Evolutionary conservation across 352 stramenopile genomes (phyloP), one percentile per base, ranked within the genome.

Genomic region (Pythium brachiatum): DNA sequence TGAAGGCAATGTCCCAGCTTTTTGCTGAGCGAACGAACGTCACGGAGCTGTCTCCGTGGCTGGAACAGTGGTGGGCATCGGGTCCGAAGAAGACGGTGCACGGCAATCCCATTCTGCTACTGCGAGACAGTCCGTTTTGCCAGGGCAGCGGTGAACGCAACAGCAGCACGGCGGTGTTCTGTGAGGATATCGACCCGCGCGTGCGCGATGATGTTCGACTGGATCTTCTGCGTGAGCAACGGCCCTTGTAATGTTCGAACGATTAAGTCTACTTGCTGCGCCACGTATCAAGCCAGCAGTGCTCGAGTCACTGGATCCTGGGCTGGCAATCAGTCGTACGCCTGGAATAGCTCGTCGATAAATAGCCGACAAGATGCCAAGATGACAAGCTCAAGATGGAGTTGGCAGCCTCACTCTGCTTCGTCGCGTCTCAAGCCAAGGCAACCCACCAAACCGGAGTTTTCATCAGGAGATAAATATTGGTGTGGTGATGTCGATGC

Each of bases 131-230:
- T 21, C 12, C 20, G 0, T 53, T 25, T 20, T 53, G 47, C 25
- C n/a, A 26, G 7, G 44, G 29, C 6, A 52, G 44, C 44, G 36
- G 16, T 6, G 7, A 15, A 32, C n/a, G n/a, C n/a, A 52, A 44
- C 36, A 20, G 1, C n/a, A 36, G 25, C n/a, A 9, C 7, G 29
- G 13, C 23, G 9, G 29, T 38, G 25, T 53, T 53, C 23, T 53
- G 47, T 20, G 25, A 36, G 3, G 47, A 53, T 11, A 53, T 53
- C 47, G 29, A 32, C 47, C 47, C 47, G 2, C 26, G 29, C 21
- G 47, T 32, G 13, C 47, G 47, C 21, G 47, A 53, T 32, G 47
- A 53, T 32, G 47, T 53, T 29, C 47, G 47, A 13, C 23, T 53
- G 2, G 47, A 53, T 20, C 23, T 53, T 18, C 47, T 53, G 47